A percentile compares a stretch with the other conserved stretches of the same genome.
Evolutionary conservation across 2,329 filamentous ascomycete species (phyloP).

Genomic region (Conoideocrella luteorostrata): DNA sequence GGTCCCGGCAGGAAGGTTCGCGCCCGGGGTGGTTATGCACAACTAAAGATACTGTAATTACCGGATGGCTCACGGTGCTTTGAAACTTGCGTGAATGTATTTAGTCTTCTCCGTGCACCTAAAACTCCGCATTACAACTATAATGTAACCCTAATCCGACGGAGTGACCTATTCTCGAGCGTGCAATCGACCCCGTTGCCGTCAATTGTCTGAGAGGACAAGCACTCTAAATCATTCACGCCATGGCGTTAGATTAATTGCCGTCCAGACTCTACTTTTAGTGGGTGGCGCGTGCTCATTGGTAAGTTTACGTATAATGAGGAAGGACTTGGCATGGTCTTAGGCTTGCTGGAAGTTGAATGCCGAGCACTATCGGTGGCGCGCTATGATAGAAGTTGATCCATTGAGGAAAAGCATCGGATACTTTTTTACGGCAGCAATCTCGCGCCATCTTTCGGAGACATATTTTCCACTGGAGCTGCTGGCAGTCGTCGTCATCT

Average conservation of each 20-base stretch:
- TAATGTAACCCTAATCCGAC: no score
- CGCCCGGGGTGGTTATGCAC: background rate
- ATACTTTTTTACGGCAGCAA: background rate
- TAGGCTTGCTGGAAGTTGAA: background rate
- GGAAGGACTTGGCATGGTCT: no score
- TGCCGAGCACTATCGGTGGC: background rate
- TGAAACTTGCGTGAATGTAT: background rate
- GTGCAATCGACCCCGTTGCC: no score
- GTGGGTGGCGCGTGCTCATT: background rate
- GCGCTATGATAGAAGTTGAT: background rate
- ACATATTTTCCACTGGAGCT: background rate
- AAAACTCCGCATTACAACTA: no score
- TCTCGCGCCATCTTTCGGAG: background rate
- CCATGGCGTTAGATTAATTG: no score
- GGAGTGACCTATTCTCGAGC: no score
- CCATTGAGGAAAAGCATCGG: background rate
- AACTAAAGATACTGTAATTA: background rate
- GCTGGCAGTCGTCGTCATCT: background rate
- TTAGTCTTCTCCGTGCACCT: no score
- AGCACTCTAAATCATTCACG: no score
- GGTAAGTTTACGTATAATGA: background rate
- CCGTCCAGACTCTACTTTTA: no score
- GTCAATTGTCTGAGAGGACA: no score
- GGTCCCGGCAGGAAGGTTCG: background rate
- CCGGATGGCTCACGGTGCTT: background rate